A percentile compares a stretch with the other conserved stretches of the same genome.
Evolutionary conservation across 495 filamentous ascomycete species (phyloP).

Genomic region (Pseudomonodictys pantanalensis): DNA sequence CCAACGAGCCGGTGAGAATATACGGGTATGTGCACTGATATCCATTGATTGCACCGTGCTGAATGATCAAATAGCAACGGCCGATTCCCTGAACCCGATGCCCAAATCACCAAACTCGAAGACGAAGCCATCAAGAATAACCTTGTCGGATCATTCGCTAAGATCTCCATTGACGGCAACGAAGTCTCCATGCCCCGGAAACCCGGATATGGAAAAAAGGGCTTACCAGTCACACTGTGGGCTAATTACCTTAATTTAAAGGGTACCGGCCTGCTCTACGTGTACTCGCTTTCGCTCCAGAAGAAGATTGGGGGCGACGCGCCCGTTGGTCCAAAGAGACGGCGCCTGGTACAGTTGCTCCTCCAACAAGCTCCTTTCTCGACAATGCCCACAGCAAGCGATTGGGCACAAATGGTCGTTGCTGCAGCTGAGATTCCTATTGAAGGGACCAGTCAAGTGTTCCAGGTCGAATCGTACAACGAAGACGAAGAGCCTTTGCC

Average conservation of each 20-base stretch:
- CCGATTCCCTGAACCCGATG: constrained; percentile 27
- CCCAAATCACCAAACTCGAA: constrained; percentile 24
- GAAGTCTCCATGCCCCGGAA: constrained; percentile 39
- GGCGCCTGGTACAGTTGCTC: constrained; percentile 32
- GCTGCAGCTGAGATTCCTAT: constrained; percentile 32
- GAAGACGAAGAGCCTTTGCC: constrained; percentile 22
- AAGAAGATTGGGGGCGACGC: too few relatives aligned
- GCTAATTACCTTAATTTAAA: constrained; percentile 49
- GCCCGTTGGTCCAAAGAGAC: constrained; percentile 30
- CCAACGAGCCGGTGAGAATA: not conserved
- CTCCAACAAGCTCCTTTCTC: constrained; percentile 25
- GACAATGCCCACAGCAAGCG: constrained; percentile 26
- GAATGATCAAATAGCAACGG: constrained; percentile 16
- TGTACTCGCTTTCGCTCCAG: too few relatives aligned
- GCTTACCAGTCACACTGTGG: constrained; percentile 41
- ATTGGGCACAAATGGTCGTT: constrained; percentile 36
- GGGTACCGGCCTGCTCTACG: too few relatives aligned
- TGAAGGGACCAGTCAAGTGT: constrained; percentile 12
- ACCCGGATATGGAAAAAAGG: constrained; percentile 47
- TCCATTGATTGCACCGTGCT: not conserved
- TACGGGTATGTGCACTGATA: constrained; percentile 15
- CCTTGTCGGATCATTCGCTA: constrained; percentile 6
- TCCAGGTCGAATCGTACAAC: constrained; percentile 25
- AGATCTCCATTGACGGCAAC: not conserved
- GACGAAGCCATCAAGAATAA: constrained; percentile 11